Percentiles rank a stretch among this genome's conserved stretches.
Conservation (phyloP, 2,329 filamentous ascomycete genomes). For the Penicillium brasilianum region DNA sequence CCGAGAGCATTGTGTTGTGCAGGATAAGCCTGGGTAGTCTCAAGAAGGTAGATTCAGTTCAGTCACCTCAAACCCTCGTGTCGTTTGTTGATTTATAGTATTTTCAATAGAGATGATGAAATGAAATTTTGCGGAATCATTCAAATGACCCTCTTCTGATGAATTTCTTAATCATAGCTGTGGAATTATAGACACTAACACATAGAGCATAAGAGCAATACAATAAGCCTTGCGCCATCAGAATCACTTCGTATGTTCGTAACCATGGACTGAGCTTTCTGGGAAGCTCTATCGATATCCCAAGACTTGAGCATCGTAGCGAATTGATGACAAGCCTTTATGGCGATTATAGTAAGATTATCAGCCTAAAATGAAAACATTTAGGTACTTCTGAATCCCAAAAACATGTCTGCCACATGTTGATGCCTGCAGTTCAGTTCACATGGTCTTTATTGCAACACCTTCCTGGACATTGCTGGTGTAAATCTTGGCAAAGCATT, state of each 20-base stretch:
- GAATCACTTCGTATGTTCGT: too few relatives aligned
- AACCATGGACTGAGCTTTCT: too few relatives aligned
- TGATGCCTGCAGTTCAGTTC: too few relatives aligned
- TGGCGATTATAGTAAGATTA: too few relatives aligned
- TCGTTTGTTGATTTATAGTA: not conserved
- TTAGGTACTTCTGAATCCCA: too few relatives aligned
- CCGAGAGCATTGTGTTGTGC: slow-evolving; percentile 41
- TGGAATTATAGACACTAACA: not conserved
- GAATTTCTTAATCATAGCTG: not conserved
- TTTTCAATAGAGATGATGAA: not conserved
- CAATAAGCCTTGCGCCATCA: not conserved
- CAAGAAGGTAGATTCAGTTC: slow-evolving; percentile 11
- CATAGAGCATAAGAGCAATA: not conserved
- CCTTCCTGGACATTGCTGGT: slow-evolving; percentile 15
- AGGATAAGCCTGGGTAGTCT: slow-evolving; percentile 39
- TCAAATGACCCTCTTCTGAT: not conserved
- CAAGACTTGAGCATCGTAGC: too few relatives aligned
- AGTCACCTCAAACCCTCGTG: not conserved
- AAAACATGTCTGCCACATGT: too few relatives aligned
- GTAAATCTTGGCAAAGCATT: slow-evolving; percentile 14
- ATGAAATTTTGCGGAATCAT: not conserved
- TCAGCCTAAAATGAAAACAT: too few relatives aligned
- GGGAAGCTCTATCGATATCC: too few relatives aligned
- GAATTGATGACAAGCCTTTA: too few relatives aligned
- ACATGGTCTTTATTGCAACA: not conserved